Evolutionary conservation across 2,329 filamentous ascomycete species (phyloP).

Genomic region (Aspergillus sp.): DNA sequence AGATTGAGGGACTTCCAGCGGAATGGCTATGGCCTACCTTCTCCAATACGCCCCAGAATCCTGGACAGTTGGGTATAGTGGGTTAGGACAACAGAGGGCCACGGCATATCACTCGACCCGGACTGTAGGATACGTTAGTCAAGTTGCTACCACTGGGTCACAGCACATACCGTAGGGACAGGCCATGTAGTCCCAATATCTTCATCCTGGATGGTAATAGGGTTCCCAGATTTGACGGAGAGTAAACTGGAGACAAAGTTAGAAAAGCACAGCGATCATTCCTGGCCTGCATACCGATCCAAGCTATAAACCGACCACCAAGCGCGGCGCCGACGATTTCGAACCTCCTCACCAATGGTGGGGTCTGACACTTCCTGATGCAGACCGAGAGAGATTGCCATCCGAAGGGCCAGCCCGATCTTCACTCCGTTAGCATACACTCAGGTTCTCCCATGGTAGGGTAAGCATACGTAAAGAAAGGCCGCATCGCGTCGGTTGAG

Average conservation of each 20-base stretch:
- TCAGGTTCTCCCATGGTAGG: not conserved
- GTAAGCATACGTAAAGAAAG: slow-evolving; percentile 46
- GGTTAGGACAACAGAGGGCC: slow-evolving; percentile 48
- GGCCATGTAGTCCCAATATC: slow-evolving; percentile 48
- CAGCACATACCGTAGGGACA: slow-evolving; percentile 23
- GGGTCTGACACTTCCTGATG: slow-evolving; percentile 51
- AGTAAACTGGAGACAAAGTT: slow-evolving; percentile 36
- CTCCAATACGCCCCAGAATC: slow-evolving; percentile 51
- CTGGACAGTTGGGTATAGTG: slow-evolving; percentile 54
- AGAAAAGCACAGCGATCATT: not conserved
- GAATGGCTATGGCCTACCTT: slow-evolving; percentile 20
- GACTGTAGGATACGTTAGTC: slow-evolving; percentile 7
- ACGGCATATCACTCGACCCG: slow-evolving; percentile 25
- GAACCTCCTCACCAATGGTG: slow-evolving; percentile 38
- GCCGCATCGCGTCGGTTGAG: slow-evolving; percentile 55
- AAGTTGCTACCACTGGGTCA: not conserved
- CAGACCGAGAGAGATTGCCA: slow-evolving; percentile 57
- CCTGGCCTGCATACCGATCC: slow-evolving; percentile 38
- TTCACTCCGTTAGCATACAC: slow-evolving; percentile 7
- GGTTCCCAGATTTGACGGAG: slow-evolving; percentile 54
- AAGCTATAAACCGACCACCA: slow-evolving; percentile 60
- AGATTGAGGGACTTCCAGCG: not conserved
- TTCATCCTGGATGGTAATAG: slow-evolving; percentile 54
- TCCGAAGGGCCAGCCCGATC: slow-evolving; percentile 54
- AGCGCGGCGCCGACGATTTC: slow-evolving; percentile 51